Base-by-base conservation (phyloP, 2,329 filamentous ascomycete species). In the Epichloe aotearoae region DNA sequence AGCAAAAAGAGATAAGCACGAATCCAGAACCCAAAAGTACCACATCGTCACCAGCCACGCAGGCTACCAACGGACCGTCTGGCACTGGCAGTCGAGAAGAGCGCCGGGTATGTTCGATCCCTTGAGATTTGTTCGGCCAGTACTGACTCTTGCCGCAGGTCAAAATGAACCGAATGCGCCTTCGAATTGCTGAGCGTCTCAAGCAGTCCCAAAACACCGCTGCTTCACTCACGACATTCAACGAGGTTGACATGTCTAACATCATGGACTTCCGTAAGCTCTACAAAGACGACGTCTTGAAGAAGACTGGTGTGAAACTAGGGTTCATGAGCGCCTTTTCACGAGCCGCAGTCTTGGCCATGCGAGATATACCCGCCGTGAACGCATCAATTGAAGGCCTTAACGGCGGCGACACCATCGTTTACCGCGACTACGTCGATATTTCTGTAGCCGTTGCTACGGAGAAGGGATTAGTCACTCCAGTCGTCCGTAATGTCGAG, bases 291-390 rank as follows among this genome's bases (percentile, higher is more conserved):
- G 90, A 95, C 53, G 75, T 96, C 20, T 75, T 97, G 52, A 95
- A 97, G 79, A 95, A 91, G 76, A 93, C 88, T 10, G 91, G 90
- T 43, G 86, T 97, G 52, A 98, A 97, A 76, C 84, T 98, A 50
- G 93, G 93, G n/a, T 98, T 97, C 75, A 97, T 98, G 91, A 93
- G 89, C 67, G 91, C 91, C 51, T 98, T 98, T 71, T 87, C 91
- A 4, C 86, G 86, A 56, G 93, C 93, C 46, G 87, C 82, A 60
- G 82, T 95, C 43, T 75, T 97, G 53, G 93, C 93, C 52, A 95
- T 96, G 87, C 86, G 85, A 62, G 90, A 97, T 57, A 75, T 97
- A n/a, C 93, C 90, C 12, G 84, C 84, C 2, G 88, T 97, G 61
- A 98, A 98, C 63, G 93, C 91, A 20, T 95, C 90, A 38, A 98